phyloP scores from a whole-genome alignment of 2,329 filamentous ascomycete species.

The Didymella sp. region DNA sequence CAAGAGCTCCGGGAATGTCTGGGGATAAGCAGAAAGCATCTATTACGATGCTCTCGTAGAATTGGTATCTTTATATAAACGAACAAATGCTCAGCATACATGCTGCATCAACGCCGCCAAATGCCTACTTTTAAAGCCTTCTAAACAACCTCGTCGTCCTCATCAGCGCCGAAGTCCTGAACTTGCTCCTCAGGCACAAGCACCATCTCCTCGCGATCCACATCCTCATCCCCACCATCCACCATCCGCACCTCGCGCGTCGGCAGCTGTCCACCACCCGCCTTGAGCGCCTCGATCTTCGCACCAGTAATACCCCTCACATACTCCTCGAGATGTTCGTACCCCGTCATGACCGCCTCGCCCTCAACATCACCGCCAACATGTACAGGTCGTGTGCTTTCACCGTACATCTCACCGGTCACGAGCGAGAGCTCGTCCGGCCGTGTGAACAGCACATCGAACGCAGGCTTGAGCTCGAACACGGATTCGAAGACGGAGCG shows the following conservation, averaged over 20 bases:
- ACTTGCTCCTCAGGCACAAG: constrained; percentile 27
- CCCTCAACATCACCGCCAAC: constrained; percentile 58
- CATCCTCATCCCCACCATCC: constrained; percentile 36
- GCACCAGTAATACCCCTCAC: constrained; percentile 94
- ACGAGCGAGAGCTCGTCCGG: constrained; percentile 82
- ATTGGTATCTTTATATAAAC: constrained; percentile 12
- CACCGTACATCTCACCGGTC: constrained; percentile 82
- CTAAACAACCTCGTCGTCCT: constrained; percentile 12
- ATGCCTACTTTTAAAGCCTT: background rate
- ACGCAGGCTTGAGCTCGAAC: constrained; percentile 85
- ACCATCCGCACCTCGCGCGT: constrained; percentile 49
- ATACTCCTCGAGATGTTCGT: constrained; percentile 95
- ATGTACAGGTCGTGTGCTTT: constrained; percentile 61
- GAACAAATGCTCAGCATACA: background rate
- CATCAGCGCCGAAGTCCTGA: constrained; percentile 1
- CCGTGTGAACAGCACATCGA: constrained; percentile 77
- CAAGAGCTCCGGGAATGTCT: background rate
- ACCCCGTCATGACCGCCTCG: constrained; percentile 78
- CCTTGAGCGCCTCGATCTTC: constrained; percentile 66
- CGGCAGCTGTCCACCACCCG: constrained; percentile 43
- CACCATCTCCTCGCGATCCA: constrained; percentile 43
- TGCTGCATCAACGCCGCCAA: constrained; percentile 2
- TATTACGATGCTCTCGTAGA: background rate
- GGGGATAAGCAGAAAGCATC: background rate
- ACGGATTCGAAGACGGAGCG: constrained; percentile 87